Evolutionary conservation across 306 rosid genomes (phyloP).

Genomic region (Acacia crassicarpa): DNA sequence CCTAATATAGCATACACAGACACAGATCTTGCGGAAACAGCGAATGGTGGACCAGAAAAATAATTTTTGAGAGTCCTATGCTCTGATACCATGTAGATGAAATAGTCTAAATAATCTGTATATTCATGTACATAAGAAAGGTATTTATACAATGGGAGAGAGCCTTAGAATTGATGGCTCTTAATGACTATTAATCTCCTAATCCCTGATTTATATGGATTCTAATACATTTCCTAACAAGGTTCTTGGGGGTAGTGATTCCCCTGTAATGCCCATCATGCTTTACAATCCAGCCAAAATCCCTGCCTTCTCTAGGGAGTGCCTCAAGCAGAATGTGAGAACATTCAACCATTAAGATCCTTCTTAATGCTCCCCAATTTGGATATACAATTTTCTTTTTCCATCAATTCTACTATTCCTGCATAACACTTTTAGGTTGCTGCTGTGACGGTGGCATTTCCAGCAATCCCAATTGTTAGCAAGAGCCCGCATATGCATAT

Average conservation of each 20-base stretch:
- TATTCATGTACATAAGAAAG: no score
- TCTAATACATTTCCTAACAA: no score
- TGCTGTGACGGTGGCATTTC: slow-evolving; percentile 82
- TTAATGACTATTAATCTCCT: no score
- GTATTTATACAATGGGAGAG: no score
- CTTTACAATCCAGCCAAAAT: slow-evolving; percentile 82
- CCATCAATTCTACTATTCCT: background rate
- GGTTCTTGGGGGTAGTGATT: slow-evolving; percentile 68
- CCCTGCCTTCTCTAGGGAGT: slow-evolving; percentile 84
- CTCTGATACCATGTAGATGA: no score
- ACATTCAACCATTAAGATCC: background rate
- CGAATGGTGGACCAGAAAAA: no score
- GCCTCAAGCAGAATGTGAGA: slow-evolving; percentile 76
- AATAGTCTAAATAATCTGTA: no score
- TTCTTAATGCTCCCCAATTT: background rate
- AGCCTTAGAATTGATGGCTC: no score
- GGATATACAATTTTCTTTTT: background rate
- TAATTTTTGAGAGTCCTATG: no score
- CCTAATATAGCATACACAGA: no score
- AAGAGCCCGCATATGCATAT: slow-evolving; percentile 83
- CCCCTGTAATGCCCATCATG: slow-evolving; percentile 86
- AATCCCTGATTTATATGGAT: no score
- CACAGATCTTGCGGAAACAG: no score
- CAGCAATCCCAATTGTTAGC: slow-evolving; percentile 79
- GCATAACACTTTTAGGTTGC: slow-evolving; percentile 55